Conservation (phyloP, 192 early-diverging fungal genomes). For the Chytriomyces confervae region DNA sequence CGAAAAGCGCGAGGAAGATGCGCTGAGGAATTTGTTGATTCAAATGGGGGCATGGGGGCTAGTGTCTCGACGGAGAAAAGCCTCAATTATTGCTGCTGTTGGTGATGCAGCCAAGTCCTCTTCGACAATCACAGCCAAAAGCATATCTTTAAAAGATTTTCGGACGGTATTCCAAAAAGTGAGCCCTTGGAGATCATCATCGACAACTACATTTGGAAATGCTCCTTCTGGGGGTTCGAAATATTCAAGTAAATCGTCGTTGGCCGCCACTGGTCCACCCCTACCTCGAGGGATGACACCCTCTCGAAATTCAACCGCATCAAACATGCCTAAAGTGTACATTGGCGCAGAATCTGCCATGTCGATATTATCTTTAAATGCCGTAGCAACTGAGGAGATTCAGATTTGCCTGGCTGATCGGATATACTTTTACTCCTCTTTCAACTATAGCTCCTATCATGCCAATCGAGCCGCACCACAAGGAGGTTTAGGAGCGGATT, state of each 20-base stretch:
- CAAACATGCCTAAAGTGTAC: not conserved
- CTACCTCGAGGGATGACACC: constrained; percentile 21
- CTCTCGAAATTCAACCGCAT: not conserved
- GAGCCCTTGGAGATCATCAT: constrained; percentile 53
- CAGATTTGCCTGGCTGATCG: constrained; percentile 54
- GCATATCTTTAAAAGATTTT: constrained; percentile 54
- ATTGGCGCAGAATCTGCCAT: not conserved
- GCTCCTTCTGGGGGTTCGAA: not conserved
- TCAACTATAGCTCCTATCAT: constrained; percentile 58
- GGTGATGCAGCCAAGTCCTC: constrained; percentile 4
- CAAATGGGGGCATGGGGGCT: constrained; percentile 56
- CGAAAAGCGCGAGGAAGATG: constrained; percentile 50
- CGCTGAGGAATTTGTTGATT: constrained; percentile 39
- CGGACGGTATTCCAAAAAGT: constrained; percentile 51
- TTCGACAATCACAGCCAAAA: constrained; percentile 37
- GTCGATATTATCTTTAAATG: not conserved
- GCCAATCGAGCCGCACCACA: constrained; percentile 40
- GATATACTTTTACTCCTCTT: constrained; percentile 62
- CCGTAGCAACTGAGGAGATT: constrained; percentile 39
- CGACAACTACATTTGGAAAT: not conserved
- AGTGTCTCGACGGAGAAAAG: constrained; percentile 11
- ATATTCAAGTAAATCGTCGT: not conserved
- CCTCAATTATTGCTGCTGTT: not conserved
- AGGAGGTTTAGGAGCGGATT: constrained; percentile 41
- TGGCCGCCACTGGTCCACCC: not conserved